Conservation (phyloP, 1,139 yeast species). For the Arxiozyma bovina region DNA sequence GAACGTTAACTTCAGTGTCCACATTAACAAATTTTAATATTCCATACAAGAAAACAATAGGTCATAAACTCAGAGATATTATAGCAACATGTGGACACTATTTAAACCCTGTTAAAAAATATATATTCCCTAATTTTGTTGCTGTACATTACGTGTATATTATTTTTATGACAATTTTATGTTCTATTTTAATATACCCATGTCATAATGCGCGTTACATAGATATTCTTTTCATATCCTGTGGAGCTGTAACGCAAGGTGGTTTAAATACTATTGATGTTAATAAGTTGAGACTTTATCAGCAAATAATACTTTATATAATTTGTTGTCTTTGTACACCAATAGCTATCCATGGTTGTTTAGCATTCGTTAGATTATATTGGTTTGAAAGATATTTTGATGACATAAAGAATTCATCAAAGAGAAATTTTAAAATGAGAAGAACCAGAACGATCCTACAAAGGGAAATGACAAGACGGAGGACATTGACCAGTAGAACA, state of each 20-base stretch:
- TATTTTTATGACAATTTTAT: slow-evolving; percentile 44
- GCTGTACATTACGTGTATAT: slow-evolving; percentile 72
- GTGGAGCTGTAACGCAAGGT: slow-evolving; percentile 81
- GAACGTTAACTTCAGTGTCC: slow-evolving; percentile 18
- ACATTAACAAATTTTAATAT: slow-evolving; percentile 13
- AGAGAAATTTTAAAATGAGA: slow-evolving; percentile 68
- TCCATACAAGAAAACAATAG: slow-evolving; percentile 30
- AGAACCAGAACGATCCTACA: slow-evolving; percentile 52
- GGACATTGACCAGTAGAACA: slow-evolving; percentile 27
- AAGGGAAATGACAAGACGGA: slow-evolving; percentile 36
- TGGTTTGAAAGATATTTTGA: slow-evolving; percentile 88
- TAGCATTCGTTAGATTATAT: slow-evolving; percentile 72
- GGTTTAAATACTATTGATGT: slow-evolving; percentile 76
- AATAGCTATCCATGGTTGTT: slow-evolving; percentile 73
- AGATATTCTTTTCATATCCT: slow-evolving; percentile 68
- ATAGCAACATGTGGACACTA: slow-evolving; percentile 27
- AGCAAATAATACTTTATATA: slow-evolving; percentile 61
- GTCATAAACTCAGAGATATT: slow-evolving; percentile 33
- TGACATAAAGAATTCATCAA: slow-evolving; percentile 66
- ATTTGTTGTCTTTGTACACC: slow-evolving; percentile 70
- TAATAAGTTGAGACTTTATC: slow-evolving; percentile 56
- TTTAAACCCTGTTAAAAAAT: slow-evolving; percentile 42
- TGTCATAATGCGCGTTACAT: slow-evolving; percentile 57
- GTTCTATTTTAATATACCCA: slow-evolving; percentile 71
- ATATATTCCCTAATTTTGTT: slow-evolving; percentile 62